These are phyloP conservation scores for Monilinia fructigena DNA, from an alignment of 2,329 filamentous ascomycete species.

Conservation along the genomic window DNA sequence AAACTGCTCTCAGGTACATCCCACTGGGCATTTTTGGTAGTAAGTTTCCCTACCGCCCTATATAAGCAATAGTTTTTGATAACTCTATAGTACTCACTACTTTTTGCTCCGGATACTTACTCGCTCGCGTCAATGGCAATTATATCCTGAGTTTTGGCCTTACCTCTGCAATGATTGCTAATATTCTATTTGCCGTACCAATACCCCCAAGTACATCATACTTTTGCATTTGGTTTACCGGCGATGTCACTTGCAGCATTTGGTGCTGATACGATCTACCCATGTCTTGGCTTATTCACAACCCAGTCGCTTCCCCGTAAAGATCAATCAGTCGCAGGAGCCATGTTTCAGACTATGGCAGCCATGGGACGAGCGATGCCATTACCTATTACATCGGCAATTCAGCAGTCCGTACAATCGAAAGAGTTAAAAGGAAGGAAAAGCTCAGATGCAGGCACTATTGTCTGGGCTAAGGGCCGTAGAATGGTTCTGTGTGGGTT, in stretches of 20 bases:
- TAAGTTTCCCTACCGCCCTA: conserved; percentile 17
- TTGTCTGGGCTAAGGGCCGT: conserved; percentile 31
- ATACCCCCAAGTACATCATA: conserved; percentile 61
- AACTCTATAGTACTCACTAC: conserved; percentile 26
- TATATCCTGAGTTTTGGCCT: conserved; percentile 52
- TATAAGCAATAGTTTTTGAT: not conserved
- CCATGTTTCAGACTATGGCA: conserved; percentile 64
- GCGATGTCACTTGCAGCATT: conserved; percentile 66
- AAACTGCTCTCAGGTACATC: conserved; percentile 67
- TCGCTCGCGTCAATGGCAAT: conserved; percentile 47
- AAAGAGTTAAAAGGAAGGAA: conserved; percentile 42
- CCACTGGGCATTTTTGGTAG: conserved; percentile 60
- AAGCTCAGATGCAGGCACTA: conserved; percentile 20
- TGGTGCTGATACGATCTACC: conserved; percentile 66
- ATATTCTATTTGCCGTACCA: conserved; percentile 62
- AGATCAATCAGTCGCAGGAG: conserved; percentile 67
- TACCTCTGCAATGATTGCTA: conserved; percentile 45
- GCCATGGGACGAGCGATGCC: conserved; percentile 66
- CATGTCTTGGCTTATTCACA: conserved; percentile 63
- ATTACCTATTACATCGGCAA: conserved; percentile 62
- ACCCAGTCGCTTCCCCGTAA: conserved; percentile 59
- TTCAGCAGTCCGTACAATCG: conserved; percentile 62
- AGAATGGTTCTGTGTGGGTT: conserved; percentile 33
- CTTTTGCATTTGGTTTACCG: conserved; percentile 66
- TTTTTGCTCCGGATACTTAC: conserved; percentile 33